Base-by-base conservation (phyloP, 2,329 filamentous ascomycete species). In the Sarocladiaceae sp. region DNA sequence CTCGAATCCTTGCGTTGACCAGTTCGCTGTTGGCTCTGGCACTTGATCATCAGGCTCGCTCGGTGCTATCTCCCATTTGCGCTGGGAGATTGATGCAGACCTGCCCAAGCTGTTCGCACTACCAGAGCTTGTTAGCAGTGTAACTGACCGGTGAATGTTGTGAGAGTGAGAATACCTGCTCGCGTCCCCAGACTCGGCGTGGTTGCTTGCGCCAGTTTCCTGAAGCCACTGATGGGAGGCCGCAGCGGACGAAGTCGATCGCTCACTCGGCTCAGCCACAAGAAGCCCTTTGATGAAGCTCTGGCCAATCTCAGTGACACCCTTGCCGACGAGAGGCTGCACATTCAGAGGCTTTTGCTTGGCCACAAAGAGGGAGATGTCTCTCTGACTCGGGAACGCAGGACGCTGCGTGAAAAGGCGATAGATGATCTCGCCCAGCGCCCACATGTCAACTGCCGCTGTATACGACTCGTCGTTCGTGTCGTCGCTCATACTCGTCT, bases 401-500 rank as follows among this genome's bases (percentile, higher is more conserved):
- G 31, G 31, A n/a, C 16, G 6, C n/a, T 33, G 31, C 47, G 40
- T 43, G 9, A 43, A 19, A 10, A 16, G 23, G 9, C 20, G 23
- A 27, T 43, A 43, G 13, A 43, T 13, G 4, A 43, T 31, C 18
- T 19, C 40, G 7, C 41, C 41, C 2, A 44, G 21, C 9, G 41
- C 13, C 41, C 41, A 44, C 29, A 44, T 32, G 20, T 44, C 41
- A 3, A 44, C 41, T 12, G 41, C 26, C 10, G 31, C 13, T 44
- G 41, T 44, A 4, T 44, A 44, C 9, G 20, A 15, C 15, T 12
- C 24, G 12, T 23, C 20, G 15, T 44, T n/a, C 18, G 18, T 13
- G 10, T n/a, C 33, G 31, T 33, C 16, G 16, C 16, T 6, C 9
- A 33, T 9, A 15, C 6, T 15, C n/a, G 31, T n/a, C n/a, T n/a